Percentiles rank a stretch among this genome's conserved stretches.
phyloP scores from a whole-genome alignment of 768 basidiomycete genomes.

The Boletus tomentosulus region DNA sequence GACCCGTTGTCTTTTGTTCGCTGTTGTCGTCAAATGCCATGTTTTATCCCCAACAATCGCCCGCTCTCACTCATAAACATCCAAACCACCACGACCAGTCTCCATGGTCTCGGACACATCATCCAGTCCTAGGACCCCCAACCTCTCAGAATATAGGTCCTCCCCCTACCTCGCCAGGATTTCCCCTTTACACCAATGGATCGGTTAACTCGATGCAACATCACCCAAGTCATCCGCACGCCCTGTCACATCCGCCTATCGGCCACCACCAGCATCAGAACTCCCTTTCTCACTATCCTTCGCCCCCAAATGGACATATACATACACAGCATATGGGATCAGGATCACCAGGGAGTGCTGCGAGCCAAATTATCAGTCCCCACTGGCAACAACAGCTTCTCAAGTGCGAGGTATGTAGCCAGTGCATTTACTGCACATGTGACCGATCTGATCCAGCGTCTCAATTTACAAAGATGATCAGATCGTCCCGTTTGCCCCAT shows the following conservation, averaged over 20 bases:
- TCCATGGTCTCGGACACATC: constrained; percentile 65
- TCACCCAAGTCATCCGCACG: constrained; percentile 55
- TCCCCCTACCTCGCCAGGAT: constrained; percentile 69
- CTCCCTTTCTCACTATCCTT: constrained; percentile 73
- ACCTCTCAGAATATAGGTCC: constrained; percentile 46
- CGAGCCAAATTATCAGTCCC: constrained; percentile 63
- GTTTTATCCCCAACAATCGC: constrained; percentile 85
- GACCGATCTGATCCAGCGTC: constrained; percentile 17
- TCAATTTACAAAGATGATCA: constrained; percentile 57
- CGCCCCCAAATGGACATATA: constrained; percentile 68
- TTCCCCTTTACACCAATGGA: constrained; percentile 73
- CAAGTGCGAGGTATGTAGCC: constrained; percentile 78
- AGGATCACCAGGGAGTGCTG: constrained; percentile 52
- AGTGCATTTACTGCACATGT: constrained; percentile 13
- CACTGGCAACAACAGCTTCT: constrained; percentile 94
- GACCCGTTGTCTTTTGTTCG: constrained; percentile 4
- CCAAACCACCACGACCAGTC: constrained; percentile 72
- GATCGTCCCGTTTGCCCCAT: constrained; percentile 83
- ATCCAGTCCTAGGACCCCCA: constrained; percentile 46
- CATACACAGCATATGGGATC: constrained; percentile 56
- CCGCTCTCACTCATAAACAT: constrained; percentile 74
- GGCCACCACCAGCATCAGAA: constrained; percentile 76
- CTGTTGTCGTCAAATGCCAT: constrained; percentile 45
- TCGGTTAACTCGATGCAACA: constrained; percentile 57
- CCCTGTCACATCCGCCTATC: constrained; percentile 45